phyloP scores from a whole-genome alignment of 2,329 filamentous ascomycete species.

The Aspergillus aculeatus region DNA sequence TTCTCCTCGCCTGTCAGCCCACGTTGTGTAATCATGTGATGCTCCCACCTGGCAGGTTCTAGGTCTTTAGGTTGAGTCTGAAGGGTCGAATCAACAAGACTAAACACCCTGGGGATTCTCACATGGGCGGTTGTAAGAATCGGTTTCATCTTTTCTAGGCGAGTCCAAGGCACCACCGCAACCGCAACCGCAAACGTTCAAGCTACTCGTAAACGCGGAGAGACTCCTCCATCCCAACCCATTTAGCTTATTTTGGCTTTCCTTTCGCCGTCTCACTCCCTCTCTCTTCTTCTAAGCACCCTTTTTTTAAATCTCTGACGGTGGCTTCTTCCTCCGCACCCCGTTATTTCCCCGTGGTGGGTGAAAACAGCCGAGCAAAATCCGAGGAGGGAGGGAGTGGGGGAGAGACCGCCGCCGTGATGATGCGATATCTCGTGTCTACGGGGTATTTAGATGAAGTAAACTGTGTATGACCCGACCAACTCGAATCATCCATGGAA shows the following conservation, averaged over 20 bases:
- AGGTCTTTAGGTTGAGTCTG: slow-evolving; percentile 7
- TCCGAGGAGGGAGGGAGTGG: not conserved
- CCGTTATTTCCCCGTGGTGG: not conserved
- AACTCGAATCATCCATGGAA: too few relatives aligned
- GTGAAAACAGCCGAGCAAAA: not conserved
- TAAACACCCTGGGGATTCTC: not conserved
- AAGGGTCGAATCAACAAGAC: not conserved
- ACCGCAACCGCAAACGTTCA: not conserved
- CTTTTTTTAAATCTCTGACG: not conserved
- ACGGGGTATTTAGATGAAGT: too few relatives aligned
- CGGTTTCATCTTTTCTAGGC: slow-evolving; percentile 5
- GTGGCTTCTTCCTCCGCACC: not conserved
- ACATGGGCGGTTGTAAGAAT: slow-evolving; percentile 1
- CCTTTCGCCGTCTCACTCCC: too few relatives aligned
- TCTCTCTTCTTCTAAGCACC: not conserved
- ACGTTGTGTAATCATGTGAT: slow-evolving; percentile 35
- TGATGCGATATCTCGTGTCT: not conserved
- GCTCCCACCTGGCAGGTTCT: slow-evolving; percentile 13
- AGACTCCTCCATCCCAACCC: too few relatives aligned
- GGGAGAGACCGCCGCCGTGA: not conserved
- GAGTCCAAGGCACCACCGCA: not conserved
- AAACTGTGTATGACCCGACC: too few relatives aligned
- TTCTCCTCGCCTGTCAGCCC: slow-evolving; percentile 8
- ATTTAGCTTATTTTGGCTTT: not conserved
- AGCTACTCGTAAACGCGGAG: not conserved